Conservation (phyloP, 2,329 filamentous ascomycete species). For the Venturia oleaginea region DNA sequence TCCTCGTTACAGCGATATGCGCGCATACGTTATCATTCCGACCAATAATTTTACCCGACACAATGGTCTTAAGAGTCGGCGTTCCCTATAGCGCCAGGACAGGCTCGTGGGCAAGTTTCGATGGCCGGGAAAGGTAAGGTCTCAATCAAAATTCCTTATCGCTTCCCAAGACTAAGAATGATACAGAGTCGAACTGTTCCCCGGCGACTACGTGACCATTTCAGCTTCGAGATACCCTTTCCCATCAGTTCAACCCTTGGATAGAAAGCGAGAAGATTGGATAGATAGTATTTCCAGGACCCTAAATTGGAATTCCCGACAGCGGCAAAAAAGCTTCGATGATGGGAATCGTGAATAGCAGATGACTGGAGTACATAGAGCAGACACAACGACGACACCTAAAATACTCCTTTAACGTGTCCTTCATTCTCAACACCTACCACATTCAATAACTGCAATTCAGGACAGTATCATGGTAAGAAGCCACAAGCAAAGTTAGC, state of each 20-base stretch:
- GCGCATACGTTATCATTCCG: slow-evolving; percentile 91
- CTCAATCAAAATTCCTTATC: background rate
- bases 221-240: slow-evolving; percentile 75
- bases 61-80: slow-evolving; percentile 82
- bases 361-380: background rate
- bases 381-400: too few species aligned
- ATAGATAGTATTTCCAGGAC: slow-evolving; percentile 72
- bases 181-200: slow-evolving; percentile 53
- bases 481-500: too few species aligned
- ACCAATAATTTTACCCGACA: slow-evolving; percentile 93
- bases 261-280: slow-evolving; percentile 66
- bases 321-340: slow-evolving; percentile 59
- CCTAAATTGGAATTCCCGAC: slow-evolving; percentile 71
- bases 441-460: too few species aligned
- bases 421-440: too few species aligned
- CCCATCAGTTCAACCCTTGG: slow-evolving; percentile 63
- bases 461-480: too few species aligned
- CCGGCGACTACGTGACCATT: slow-evolving; percentile 78
- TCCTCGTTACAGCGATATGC: slow-evolving; percentile 88
- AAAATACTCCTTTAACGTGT: too few species aligned
- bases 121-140: slow-evolving; percentile 70
- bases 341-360: background rate
- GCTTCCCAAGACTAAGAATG: background rate
- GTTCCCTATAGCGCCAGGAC: slow-evolving; percentile 91
- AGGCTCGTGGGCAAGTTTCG: slow-evolving; percentile 94